phyloP scores from a whole-genome alignment of 2,329 filamentous ascomycete species.

The Sarocladium kiliense region DNA sequence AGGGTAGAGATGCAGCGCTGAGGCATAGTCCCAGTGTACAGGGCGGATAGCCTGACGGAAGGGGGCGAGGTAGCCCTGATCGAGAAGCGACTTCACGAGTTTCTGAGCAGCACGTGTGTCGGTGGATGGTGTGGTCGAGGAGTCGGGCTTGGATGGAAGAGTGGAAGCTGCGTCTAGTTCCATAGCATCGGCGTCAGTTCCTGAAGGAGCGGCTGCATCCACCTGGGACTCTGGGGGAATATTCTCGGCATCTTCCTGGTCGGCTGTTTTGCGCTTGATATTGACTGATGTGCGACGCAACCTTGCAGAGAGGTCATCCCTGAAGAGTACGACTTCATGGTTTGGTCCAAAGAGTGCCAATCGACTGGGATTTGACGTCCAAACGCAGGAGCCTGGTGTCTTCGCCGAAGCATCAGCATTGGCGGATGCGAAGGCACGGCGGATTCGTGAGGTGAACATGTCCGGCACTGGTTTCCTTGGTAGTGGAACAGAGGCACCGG shows the following conservation, averaged over 20 bases:
- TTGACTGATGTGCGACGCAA: conserved; percentile 72
- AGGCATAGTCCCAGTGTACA: conserved; percentile 83
- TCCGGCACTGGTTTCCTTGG: conserved; percentile 73
- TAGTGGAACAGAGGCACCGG: conserved; percentile 64
- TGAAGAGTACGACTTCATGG: conserved; percentile 80
- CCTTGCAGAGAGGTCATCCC: conserved; percentile 80
- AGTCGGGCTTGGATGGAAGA: conserved; percentile 7
- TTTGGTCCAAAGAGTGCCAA: conserved; percentile 80
- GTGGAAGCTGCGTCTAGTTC: conserved; percentile 31
- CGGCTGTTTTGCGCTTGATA: conserved; percentile 46
- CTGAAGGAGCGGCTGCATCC: conserved; percentile 11
- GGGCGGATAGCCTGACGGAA: conserved; percentile 78
- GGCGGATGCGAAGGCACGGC: conserved; percentile 72
- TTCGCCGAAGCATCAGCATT: conserved; percentile 59
- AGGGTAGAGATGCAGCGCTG: conserved; percentile 76
- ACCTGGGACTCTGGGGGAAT: conserved; percentile 12
- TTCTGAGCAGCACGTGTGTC: conserved; percentile 61
- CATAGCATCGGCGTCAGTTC: conserved; percentile 26
- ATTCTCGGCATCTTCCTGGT: conserved; percentile 27
- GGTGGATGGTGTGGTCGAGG: conserved; percentile 19
- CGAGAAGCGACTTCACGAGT: conserved; percentile 84
- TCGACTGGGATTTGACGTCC: conserved; percentile 83
- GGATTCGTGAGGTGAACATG: conserved; percentile 82
- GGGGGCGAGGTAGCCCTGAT: conserved; percentile 83
- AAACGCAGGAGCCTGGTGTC: conserved; percentile 58